These are phyloP conservation scores for Cyberlindnera euphorbiiphila DNA, from an alignment of 805 yeast genomes.

Conservation along the genomic window DNA sequence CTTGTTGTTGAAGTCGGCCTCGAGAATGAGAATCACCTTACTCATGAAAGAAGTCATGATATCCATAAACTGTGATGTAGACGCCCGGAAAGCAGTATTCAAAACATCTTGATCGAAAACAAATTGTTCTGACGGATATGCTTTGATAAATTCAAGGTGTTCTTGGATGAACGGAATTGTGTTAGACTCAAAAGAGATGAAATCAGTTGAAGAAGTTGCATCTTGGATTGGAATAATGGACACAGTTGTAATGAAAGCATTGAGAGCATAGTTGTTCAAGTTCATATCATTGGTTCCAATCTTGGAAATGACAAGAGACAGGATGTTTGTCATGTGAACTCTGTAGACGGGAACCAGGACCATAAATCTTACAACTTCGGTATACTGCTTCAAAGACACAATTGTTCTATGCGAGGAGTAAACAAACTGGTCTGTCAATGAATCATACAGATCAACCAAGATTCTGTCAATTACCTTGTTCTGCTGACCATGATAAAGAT, in stretches of 20 bases:
- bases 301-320: constrained; percentile 70
- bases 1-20: constrained; percentile 40
- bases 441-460: constrained; percentile 71
- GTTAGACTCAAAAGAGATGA: constrained; percentile 36
- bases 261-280: constrained; percentile 65
- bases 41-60: constrained; percentile 54
- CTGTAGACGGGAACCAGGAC: constrained; percentile 59
- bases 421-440: constrained; percentile 57
- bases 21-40: constrained; percentile 60
- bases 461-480: constrained; percentile 46
- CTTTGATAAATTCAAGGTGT: constrained; percentile 52
- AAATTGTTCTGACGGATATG: constrained; percentile 30
- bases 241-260: constrained; percentile 65
- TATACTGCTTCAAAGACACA: constrained; percentile 65
- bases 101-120: constrained; percentile 43
- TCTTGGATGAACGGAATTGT: constrained; percentile 56
- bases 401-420: constrained; percentile 76
- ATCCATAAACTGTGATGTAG: constrained; percentile 66
- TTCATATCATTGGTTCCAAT: constrained; percentile 84
- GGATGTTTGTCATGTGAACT: constrained; percentile 72
- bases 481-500: constrained; percentile 46
- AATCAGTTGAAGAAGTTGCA: constrained; percentile 38
- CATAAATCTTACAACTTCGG: constrained; percentile 63
- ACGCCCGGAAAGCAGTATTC: constrained; percentile 58
- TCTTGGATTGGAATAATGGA: constrained; percentile 71